phyloP scores from a whole-genome alignment of 441 rosid species.

The Populus hybrid region DNA sequence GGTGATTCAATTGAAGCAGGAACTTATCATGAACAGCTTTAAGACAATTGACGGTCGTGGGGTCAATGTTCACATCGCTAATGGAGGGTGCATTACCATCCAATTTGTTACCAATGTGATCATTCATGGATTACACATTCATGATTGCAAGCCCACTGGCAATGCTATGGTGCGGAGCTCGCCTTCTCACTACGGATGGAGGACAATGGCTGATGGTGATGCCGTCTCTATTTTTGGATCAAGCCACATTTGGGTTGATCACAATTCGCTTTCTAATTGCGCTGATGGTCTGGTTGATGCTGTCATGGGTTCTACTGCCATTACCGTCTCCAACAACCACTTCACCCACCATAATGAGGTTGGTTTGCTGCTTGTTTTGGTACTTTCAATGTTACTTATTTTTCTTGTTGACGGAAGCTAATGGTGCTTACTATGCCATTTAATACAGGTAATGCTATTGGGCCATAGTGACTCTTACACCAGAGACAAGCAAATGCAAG shows the following conservation, averaged over 20 bases:
- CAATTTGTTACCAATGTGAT: conserved; percentile 84
- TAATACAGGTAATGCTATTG: conserved; percentile 69
- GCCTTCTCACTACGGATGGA: conserved; percentile 77
- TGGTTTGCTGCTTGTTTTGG: neutral
- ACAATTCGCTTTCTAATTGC: conserved; percentile 82
- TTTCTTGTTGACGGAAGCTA: conserved; percentile 3
- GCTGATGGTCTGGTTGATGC: conserved; percentile 98
- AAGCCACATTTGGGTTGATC: conserved; percentile 94
- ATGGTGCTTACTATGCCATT: neutral
- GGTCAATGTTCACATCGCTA: conserved; percentile 80
- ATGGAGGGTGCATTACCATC: conserved; percentile 84
- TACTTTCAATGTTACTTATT: neutral
- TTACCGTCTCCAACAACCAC: conserved; percentile 89
- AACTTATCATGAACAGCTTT: conserved; percentile 79
- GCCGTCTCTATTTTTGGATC: conserved; percentile 90
- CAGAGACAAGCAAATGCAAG: conserved; percentile 88
- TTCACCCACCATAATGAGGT: conserved; percentile 96
- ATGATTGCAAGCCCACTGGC: conserved; percentile 88
- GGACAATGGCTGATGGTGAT: conserved; percentile 95
- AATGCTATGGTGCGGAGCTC: conserved; percentile 93
- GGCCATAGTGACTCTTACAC: conserved; percentile 91
- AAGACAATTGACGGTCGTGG: conserved; percentile 97
- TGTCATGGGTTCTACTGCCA: conserved; percentile 91
- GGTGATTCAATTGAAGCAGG: conserved; percentile 88
- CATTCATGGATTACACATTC: conserved; percentile 83